Percentiles rank a stretch among this genome's conserved stretches.
These are phyloP conservation scores for Cutaneotrichosporon sp. DNA, from an alignment of 1,284 basidiomycete species.

Conservation along the genomic window DNA sequence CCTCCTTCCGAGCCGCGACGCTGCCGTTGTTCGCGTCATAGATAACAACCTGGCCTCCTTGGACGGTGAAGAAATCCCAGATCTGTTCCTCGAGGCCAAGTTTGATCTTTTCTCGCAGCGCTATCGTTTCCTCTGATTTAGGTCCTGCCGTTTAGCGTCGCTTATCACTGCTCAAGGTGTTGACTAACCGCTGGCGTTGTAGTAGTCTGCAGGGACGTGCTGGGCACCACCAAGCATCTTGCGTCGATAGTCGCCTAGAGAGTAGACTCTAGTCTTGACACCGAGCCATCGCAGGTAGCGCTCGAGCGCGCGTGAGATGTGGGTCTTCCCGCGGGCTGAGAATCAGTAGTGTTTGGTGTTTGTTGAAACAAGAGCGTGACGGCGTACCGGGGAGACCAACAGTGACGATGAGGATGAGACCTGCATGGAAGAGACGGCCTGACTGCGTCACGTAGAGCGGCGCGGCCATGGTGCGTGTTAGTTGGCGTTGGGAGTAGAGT, in stretches of 20 bases:
- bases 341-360: too few relatives aligned
- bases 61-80: constrained; percentile 75
- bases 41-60: constrained; percentile 86
- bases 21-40: constrained; percentile 99
- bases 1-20: constrained; percentile 59
- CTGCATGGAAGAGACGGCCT: constrained; percentile 81
- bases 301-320: constrained; percentile 90
- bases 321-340: constrained; percentile 89
- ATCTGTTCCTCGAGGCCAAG: constrained; percentile 81
- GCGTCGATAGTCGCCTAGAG: constrained; percentile 88
- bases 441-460: constrained; percentile 73
- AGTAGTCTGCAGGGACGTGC: constrained; percentile 86
- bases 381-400: constrained; percentile 71
- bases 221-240: constrained; percentile 83
- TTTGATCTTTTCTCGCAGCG: constrained; percentile 66
- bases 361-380: not conserved
- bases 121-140: constrained; percentile 61
- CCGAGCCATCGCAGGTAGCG: constrained; percentile 97
- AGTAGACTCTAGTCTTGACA: constrained; percentile 90
- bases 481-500: not conserved
- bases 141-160: not conserved
- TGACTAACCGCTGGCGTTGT: constrained; percentile 65
- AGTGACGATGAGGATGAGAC: constrained; percentile 86
- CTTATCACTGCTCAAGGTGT: not conserved
- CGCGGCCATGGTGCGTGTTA: constrained; percentile 62